Evolutionary conservation across 1,139 yeast genomes (phyloP).

Genomic region (Zhuliangozyma blackwelliae): DNA sequence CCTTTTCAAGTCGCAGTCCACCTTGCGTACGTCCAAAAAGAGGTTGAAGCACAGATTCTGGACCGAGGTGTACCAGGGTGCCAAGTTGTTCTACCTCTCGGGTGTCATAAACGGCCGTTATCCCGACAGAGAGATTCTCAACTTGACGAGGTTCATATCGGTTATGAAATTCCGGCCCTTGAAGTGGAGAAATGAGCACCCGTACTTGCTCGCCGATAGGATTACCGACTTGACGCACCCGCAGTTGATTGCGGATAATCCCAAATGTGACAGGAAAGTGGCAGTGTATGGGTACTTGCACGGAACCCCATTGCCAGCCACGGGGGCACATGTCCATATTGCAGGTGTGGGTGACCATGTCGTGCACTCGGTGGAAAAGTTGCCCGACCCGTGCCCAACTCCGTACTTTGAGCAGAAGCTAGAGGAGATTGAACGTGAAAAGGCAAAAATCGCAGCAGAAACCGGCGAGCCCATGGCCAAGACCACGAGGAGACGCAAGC

Average conservation of each 20-base stretch:
- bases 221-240: conserved; percentile 97
- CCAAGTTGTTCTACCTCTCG: conserved; percentile 87
- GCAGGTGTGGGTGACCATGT: conserved; percentile 94
- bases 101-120: conserved; percentile 97
- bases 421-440: conserved; percentile 74
- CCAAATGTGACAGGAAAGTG: conserved; percentile 82
- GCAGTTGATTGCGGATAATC: conserved; percentile 66
- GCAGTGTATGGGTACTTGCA: conserved; percentile 93
- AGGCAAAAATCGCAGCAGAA: conserved; percentile 57
- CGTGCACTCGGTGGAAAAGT: conserved; percentile 71
- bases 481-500: conserved; percentile 69
- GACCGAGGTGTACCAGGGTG: conserved; percentile 99
- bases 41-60: conserved; percentile 91
- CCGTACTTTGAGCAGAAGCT: conserved; percentile 85
- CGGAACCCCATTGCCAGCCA: conserved; percentile 78
- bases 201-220: conserved; percentile 87
- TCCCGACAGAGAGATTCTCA: conserved; percentile 93
- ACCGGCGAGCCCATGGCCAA: conserved; percentile 53
- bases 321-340: conserved; percentile 81
- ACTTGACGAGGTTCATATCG: conserved; percentile 85
- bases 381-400: conserved; percentile 99
- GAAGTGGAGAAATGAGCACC: conserved; percentile 98
- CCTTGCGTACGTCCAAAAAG: conserved; percentile 88
- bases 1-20: conserved; percentile 82
- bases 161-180: conserved; percentile 98